These are phyloP conservation scores for Moricandia arvensis DNA, from an alignment of 345 rosid genomes.

Conservation along the genomic window DNA sequence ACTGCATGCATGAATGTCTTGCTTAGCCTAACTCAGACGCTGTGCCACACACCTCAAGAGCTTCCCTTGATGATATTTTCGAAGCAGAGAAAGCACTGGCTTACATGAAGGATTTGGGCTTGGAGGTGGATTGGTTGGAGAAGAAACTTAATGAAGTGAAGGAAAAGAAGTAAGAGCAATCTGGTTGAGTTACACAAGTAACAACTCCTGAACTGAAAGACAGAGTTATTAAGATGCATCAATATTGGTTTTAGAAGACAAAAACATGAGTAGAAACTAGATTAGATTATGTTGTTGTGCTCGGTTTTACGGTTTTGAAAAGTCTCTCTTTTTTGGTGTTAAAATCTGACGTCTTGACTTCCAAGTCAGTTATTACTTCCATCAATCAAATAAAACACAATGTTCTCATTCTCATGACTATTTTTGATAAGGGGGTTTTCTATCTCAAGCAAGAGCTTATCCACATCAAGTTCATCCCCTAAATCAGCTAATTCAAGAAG, in stretches of 20 bases:
- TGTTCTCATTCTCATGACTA: no score
- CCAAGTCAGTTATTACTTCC: no score
- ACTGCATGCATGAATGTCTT: slow-evolving; percentile 2
- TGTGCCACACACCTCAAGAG: neutral
- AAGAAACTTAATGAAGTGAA: slow-evolving; percentile 8
- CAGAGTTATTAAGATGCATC: neutral
- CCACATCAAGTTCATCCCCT: no score
- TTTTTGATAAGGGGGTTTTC: no score
- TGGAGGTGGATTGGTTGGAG: slow-evolving; percentile 26
- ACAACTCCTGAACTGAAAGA: neutral
- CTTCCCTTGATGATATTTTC: neutral
- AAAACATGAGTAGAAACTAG: no score
- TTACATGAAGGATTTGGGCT: slow-evolving; percentile 2
- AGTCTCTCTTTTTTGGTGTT: no score
- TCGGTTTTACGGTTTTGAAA: no score
- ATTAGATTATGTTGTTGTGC: no score
- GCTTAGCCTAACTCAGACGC: neutral
- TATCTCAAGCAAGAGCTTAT: no score
- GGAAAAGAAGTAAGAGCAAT: neutral
- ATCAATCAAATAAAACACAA: no score
- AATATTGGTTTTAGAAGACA: no score
- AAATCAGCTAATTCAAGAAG: no score
- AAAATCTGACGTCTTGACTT: neutral
- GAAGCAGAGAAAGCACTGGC: neutral
- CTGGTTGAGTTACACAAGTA: neutral